Conservation (phyloP, 306 rosid genomes). For the Trifolium pratense region DNA sequence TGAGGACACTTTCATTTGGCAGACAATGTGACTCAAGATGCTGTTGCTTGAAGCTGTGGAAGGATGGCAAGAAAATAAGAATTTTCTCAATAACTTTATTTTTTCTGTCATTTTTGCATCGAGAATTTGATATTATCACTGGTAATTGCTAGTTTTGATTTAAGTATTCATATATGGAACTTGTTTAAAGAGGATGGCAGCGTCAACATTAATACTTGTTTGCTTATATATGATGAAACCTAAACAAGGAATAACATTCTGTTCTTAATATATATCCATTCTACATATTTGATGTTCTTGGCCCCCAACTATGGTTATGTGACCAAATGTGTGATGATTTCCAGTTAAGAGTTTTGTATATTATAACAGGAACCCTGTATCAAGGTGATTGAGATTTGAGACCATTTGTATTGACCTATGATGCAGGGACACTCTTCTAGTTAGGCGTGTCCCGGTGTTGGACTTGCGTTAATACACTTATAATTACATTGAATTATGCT, state of each 20-base stretch:
- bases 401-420: too few species aligned
- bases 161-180: not conserved
- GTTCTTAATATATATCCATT: too few species aligned
- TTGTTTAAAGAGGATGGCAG: too few species aligned
- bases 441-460: too few species aligned
- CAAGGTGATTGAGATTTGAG: too few species aligned
- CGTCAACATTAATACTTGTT: too few species aligned
- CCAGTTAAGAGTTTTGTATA: not conserved
- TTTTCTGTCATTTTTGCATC: not conserved
- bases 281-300: not conserved
- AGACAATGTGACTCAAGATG: not conserved
- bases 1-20: not conserved
- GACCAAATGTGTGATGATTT: not conserved
- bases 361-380: too few species aligned
- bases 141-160: not conserved
- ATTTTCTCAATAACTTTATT: not conserved
- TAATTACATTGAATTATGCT: too few species aligned
- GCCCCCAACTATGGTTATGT: constrained; percentile 3
- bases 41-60: constrained; percentile 18
- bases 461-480: too few species aligned
- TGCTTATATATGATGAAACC: too few species aligned
- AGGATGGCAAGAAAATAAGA: not conserved
- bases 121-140: not conserved
- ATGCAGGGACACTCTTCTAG: too few species aligned
- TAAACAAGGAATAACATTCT: too few species aligned